Evolutionary conservation across 2,329 filamentous ascomycete species (phyloP).

Genomic region (Sphaerostilbella broomeana): DNA sequence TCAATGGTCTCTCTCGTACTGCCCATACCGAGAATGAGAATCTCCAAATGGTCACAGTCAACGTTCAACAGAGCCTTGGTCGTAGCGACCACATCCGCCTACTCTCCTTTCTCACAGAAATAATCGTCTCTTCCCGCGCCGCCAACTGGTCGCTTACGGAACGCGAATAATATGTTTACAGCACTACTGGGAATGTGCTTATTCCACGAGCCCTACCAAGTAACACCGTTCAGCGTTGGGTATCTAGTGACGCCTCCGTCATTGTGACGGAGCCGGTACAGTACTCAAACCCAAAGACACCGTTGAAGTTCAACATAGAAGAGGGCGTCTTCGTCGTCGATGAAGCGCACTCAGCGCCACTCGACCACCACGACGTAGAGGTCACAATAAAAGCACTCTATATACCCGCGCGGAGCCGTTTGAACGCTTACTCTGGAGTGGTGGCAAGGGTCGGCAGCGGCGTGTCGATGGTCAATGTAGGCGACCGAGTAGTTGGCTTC

Average conservation of each 20-base stretch:
- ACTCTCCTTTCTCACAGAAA: conserved; percentile 4
- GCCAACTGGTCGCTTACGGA: conserved; percentile 3
- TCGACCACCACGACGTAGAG: neutral
- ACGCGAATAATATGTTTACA: conserved; percentile 12
- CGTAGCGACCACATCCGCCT: neutral
- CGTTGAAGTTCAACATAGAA: neutral
- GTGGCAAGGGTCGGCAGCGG: neutral
- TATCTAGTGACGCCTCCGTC: neutral
- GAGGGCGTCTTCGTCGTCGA: neutral
- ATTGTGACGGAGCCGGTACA: neutral
- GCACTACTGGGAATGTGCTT: conserved; percentile 9
- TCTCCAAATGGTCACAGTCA: conserved; percentile 13
- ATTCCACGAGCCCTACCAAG: conserved; percentile 11
- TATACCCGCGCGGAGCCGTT: neutral
- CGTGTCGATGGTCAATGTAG: neutral
- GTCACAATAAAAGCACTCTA: neutral
- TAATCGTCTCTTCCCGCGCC: conserved; percentile 6
- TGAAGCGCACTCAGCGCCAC: neutral
- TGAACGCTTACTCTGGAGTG: neutral
- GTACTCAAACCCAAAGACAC: neutral
- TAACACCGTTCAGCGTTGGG: conserved; percentile 6
- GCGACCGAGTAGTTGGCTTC: neutral
- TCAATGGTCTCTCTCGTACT: conserved; percentile 12
- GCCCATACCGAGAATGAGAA: conserved; percentile 12
- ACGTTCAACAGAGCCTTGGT: conserved; percentile 11